phyloP scores from a whole-genome alignment of 768 basidiomycete genomes.

The Tricholoma sp. region DNA sequence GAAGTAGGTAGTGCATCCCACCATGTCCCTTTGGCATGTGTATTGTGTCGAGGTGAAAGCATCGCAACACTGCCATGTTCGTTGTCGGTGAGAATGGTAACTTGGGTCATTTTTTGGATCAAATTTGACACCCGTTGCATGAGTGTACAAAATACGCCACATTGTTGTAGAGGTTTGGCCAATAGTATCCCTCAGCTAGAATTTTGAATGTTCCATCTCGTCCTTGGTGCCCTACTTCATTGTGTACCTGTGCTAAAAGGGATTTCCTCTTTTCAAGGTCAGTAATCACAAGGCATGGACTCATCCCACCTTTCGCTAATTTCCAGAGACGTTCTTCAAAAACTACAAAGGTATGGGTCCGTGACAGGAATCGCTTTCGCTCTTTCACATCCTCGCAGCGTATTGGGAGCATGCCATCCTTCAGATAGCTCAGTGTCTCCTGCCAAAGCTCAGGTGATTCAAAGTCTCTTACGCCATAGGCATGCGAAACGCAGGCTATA shows the following conservation, averaged over 20 bases:
- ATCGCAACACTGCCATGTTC: constrained; percentile 12
- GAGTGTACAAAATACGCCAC: constrained; percentile 23
- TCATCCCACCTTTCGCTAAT: constrained; percentile 4
- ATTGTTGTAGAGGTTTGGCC: constrained; percentile 25
- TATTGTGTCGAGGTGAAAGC: constrained; percentile 23
- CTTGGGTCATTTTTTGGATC: constrained; percentile 11
- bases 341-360: constrained; percentile 11
- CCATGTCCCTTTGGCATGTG: constrained; percentile 20
- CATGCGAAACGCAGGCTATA: neutral
- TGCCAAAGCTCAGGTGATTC: constrained; percentile 7
- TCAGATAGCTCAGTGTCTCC: constrained; percentile 7
- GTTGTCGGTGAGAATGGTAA: constrained; percentile 16
- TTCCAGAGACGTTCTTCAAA: constrained; percentile 16
- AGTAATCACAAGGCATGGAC: constrained; percentile 21
- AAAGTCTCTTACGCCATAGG: constrained; percentile 4
- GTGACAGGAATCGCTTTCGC: neutral
- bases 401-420: neutral
- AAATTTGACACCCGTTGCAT: constrained; percentile 27
- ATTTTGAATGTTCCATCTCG: too few species aligned
- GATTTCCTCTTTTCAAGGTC: constrained; percentile 9
- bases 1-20: constrained; percentile 14
- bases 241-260: too few species aligned
- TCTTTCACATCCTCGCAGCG: neutral
- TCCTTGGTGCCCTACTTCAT: too few species aligned
- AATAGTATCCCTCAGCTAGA: too few species aligned